Conservation (phyloP, 257 asterid genomes). For the Plectranthus barbatus region DNA sequence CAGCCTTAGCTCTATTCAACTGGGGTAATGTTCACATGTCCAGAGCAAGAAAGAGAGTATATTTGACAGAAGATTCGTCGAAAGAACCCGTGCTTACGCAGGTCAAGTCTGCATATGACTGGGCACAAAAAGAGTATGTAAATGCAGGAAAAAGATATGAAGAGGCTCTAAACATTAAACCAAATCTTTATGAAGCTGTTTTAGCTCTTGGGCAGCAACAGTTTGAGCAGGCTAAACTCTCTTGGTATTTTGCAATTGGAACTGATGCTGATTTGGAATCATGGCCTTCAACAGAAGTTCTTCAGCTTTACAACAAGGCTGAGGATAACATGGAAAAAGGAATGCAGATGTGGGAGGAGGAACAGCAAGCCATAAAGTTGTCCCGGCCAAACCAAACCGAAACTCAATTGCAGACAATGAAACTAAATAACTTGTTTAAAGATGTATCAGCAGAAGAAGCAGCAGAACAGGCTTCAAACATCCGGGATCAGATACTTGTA, state of each 20-base stretch:
- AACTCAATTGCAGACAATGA: constrained; percentile 37
- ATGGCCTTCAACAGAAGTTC: constrained; percentile 53
- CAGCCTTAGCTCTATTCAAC: constrained; percentile 80
- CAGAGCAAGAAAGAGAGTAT: constrained; percentile 59
- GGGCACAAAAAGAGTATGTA: constrained; percentile 58
- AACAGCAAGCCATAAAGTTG: constrained; percentile 27
- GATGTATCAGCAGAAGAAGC: constrained; percentile 55
- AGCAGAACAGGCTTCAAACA: constrained; percentile 46
- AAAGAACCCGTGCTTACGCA: constrained; percentile 37
- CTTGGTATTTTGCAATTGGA: constrained; percentile 63
- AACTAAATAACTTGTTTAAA: constrained; percentile 31
- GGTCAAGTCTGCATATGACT: constrained; percentile 46
- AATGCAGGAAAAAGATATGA: constrained; percentile 63
- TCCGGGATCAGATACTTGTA: constrained; percentile 60
- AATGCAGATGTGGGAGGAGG: constrained; percentile 74
- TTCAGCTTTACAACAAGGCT: constrained; percentile 63
- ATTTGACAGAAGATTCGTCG: constrained; percentile 48
- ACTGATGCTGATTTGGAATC: constrained; percentile 46
- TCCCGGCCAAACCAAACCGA: constrained; percentile 26
- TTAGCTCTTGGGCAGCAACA: constrained; percentile 72
- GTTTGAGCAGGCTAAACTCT: constrained; percentile 79
- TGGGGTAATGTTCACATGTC: constrained; percentile 85
- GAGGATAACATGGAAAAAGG: constrained; percentile 81
- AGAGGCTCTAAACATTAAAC: constrained; percentile 58
- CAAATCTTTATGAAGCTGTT: constrained; percentile 62